A percentile compares a stretch with the other conserved stretches of the same genome.
These are phyloP conservation scores for Fusarium redolens DNA, from an alignment of 2,329 filamentous ascomycete genomes.

Conservation along the genomic window DNA sequence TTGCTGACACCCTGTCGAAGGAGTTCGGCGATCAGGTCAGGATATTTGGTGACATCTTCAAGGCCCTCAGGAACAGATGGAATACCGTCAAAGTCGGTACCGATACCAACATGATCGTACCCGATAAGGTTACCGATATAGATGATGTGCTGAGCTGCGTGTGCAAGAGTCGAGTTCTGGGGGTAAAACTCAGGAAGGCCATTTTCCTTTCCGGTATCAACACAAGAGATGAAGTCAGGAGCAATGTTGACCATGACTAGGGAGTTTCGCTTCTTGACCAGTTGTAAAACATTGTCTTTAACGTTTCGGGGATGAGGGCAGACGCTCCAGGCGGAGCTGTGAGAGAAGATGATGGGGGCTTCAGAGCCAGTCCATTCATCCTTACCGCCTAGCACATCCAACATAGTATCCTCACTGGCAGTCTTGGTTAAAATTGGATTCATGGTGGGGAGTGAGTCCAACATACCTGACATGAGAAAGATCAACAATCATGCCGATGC, in stretches of 20 bases:
- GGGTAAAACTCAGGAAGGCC: conserved; percentile 77
- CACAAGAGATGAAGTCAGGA: conserved; percentile 85
- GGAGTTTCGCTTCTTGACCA: conserved; percentile 78
- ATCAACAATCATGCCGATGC: conserved; percentile 94
- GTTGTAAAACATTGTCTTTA: conserved; percentile 81
- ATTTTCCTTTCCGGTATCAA: conserved; percentile 65
- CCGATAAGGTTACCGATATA: conserved; percentile 87
- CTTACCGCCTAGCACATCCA: conserved; percentile 77
- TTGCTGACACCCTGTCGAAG: conserved; percentile 80
- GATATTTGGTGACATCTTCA: conserved; percentile 87
- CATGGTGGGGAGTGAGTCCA: no score
- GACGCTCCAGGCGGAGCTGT: conserved; percentile 82
- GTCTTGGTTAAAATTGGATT: neutral
- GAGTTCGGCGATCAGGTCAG: conserved; percentile 80
- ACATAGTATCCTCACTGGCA: conserved; percentile 80
- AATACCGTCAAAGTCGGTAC: conserved; percentile 91
- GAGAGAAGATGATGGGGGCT: conserved; percentile 89
- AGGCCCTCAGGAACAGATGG: conserved; percentile 74
- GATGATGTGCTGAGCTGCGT: conserved; percentile 83
- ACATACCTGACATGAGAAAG: conserved; percentile 73
- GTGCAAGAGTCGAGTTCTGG: conserved; percentile 76
- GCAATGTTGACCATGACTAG: conserved; percentile 93
- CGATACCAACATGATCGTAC: conserved; percentile 87
- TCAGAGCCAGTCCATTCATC: conserved; percentile 75
- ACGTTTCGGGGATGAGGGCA: conserved; percentile 94